These are phyloP conservation scores for Grosmannia huntii DNA, from an alignment of 2,329 filamentous ascomycete genomes.

Conservation along the genomic window DNA sequence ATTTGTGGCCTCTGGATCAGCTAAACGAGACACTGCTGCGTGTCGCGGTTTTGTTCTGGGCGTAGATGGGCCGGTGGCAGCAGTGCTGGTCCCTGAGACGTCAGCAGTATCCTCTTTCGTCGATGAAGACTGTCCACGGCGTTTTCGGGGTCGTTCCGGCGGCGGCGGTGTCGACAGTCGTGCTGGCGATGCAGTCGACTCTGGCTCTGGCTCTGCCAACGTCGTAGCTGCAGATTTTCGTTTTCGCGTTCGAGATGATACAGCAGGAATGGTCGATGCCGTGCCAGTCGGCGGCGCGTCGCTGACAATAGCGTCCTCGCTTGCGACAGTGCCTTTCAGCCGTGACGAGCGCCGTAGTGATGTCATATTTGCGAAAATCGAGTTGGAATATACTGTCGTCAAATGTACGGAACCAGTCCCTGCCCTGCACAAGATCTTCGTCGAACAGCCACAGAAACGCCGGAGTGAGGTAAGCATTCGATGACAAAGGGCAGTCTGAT, in stretches of 20 bases:
- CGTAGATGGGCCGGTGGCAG: constrained; percentile 22
- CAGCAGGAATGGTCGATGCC: neutral
- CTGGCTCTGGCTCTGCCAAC: neutral
- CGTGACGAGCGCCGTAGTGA: constrained; percentile 23
- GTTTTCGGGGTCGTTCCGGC: constrained; percentile 6
- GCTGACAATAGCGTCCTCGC: neutral
- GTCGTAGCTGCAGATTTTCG: constrained; percentile 13
- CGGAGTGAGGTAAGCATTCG: neutral
- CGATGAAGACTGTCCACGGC: neutral
- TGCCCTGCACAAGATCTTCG: neutral
- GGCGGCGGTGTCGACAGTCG: constrained; percentile 13
- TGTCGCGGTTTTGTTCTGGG: constrained; percentile 23
- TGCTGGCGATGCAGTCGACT: too few species aligned
- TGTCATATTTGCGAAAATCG: constrained; percentile 14
- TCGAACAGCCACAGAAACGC: neutral
- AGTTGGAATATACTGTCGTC: neutral
- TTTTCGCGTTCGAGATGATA: constrained; percentile 14
- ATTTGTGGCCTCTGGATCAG: constrained; percentile 52
- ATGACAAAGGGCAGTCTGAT: neutral
- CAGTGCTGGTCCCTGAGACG: constrained; percentile 31
- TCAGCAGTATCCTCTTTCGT: neutral
- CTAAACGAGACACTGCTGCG: constrained; percentile 38
- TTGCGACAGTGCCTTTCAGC: constrained; percentile 22
- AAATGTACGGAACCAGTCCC: neutral
- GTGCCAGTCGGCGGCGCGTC: constrained; percentile 7